Evolutionary conservation across 306 rosid species (phyloP).

Genomic region (Glycine latifolia): DNA sequence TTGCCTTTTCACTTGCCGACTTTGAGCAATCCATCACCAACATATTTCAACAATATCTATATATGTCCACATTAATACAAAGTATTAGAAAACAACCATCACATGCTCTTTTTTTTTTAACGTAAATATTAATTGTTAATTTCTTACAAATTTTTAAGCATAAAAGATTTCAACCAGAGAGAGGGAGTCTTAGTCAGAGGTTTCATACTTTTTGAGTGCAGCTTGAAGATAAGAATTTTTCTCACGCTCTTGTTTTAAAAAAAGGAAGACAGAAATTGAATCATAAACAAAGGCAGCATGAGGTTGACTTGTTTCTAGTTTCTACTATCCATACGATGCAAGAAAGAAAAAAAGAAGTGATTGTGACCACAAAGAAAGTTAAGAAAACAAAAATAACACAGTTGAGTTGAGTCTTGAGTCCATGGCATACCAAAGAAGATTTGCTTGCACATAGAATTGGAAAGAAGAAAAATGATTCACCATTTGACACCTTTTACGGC

Average conservation of each 20-base stretch:
- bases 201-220: slow-evolving; percentile 3
- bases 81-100: slow-evolving; percentile 26
- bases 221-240: not conserved
- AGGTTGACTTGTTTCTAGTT: not conserved
- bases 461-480: not conserved
- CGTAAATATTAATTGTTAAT: too few species aligned
- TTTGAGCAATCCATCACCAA: not conserved
- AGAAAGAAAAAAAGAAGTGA: too few species aligned
- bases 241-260: too few species aligned
- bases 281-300: not conserved
- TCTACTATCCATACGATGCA: not conserved
- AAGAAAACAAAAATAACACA: slow-evolving; percentile 4
- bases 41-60: slow-evolving; percentile 34
- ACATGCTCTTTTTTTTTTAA: not conserved
- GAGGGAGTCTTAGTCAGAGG: not conserved
- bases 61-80: not conserved
- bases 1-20: too few species aligned
- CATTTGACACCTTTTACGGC: not conserved
- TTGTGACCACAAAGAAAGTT: not conserved
- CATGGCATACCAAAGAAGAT: not conserved
- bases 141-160: too few species aligned
- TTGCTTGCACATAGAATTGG: not conserved
- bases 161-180: slow-evolving; percentile 8
- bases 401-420: slow-evolving; percentile 18
- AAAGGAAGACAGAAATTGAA: not conserved